A percentile compares a stretch with the other conserved stretches of the same genome.
Conservation (phyloP, 768 basidiomycete species). For the Ephemerocybe angulata region DNA sequence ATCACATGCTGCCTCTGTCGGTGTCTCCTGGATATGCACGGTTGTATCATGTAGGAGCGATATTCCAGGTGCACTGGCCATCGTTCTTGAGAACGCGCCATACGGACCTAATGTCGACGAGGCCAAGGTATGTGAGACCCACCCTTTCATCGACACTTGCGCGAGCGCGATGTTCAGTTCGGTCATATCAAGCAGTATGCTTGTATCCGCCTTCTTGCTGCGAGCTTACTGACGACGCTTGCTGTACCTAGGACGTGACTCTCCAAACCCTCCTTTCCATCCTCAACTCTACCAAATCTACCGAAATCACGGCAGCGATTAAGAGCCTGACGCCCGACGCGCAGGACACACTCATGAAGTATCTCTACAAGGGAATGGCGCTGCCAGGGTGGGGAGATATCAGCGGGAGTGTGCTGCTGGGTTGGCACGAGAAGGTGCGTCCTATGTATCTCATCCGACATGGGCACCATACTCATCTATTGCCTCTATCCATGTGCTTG, state of each 20-base stretch:
- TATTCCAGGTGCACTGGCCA: conserved; percentile 63
- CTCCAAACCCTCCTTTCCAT: conserved; percentile 81
- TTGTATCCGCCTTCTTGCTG: not conserved
- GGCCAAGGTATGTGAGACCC: conserved; percentile 65
- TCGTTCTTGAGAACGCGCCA: conserved; percentile 76
- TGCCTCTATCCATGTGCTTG: conserved; percentile 1
- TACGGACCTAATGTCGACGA: conserved; percentile 85
- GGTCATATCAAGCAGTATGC: too few relatives aligned
- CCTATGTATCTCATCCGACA: not conserved
- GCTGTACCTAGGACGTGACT: conserved; percentile 57
- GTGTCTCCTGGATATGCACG: not conserved
- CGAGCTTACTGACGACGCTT: not conserved
- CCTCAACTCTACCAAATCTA: conserved; percentile 88
- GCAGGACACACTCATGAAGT: conserved; percentile 95
- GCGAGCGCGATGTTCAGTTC: too few relatives aligned
- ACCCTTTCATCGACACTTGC: too few relatives aligned
- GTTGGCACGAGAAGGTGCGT: conserved; percentile 95
- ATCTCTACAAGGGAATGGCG: conserved; percentile 95
- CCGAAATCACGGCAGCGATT: conserved; percentile 77
- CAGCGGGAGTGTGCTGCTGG: conserved; percentile 60
- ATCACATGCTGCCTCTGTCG: not conserved
- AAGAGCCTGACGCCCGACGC: conserved; percentile 66
- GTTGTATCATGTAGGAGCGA: conserved; percentile 59
- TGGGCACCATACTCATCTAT: not conserved
- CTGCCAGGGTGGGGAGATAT: conserved; percentile 60